Evolutionary conservation across 306 rosid species (phyloP), one percentile per base, ranked within the genome.

Genomic region (Cicer cuneatum): DNA sequence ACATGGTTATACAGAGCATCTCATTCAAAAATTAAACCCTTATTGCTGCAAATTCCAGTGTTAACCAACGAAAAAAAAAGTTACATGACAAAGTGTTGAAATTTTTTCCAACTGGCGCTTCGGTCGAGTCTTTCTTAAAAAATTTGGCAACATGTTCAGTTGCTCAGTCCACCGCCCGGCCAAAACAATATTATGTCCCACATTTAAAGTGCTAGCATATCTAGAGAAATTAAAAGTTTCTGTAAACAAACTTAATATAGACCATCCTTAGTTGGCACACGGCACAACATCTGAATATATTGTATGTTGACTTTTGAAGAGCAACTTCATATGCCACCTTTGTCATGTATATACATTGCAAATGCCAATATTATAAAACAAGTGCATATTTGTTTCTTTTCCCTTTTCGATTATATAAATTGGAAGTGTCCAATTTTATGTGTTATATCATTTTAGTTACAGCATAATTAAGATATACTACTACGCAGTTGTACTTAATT

Each of bases 61-160:
- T 62, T 15, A 69, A 16, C 81, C 49, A 21, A 29, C 35, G 35
- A 35, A 24, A 14, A 39, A 60, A 74, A 79, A 47, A 29, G 41
- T 19, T 42, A 18, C 14, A 52, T 21, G 13, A 75, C 6, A 54
- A 37, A 53, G 33, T 70, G 33, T 47, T 52, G 41, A 39, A 64
- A 35, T 5, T 2, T 18, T 18, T 56, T 29, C 43, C 51, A 41
- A 57, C 43, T 8, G 14, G 59, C 45, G 52, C 73, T 43, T 7
- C 12, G 71, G 39, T 24, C 0, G 7, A 51, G 58, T 59, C 9
- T 67, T 58, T 14, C 40, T 67, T 46, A 4, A 53, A 46, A 62
- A 16, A 12, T 52, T 46, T 41, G 67, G 51, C 38, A 42, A 18
- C 61, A 16, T 63, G 51, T 61, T 63, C 64, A 37, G 53, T 62